These are phyloP conservation scores for Suhomyces prunicola DNA, from an alignment of 805 yeast species.

Conservation along the genomic window DNA sequence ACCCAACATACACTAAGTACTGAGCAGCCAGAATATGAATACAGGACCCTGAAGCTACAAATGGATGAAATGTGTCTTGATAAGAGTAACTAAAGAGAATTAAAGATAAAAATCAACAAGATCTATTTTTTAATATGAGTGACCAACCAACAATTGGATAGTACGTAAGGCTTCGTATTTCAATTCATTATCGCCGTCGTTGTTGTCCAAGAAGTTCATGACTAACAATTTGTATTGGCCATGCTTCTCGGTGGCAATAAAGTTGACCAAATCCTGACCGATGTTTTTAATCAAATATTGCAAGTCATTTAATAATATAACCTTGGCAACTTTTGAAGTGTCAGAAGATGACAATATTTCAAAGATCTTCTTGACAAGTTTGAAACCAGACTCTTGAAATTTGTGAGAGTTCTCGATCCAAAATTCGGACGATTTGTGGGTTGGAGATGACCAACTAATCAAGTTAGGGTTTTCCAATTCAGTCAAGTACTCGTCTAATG, in stretches of 20 bases:
- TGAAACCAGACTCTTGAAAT: constrained; percentile 79
- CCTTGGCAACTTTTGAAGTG: constrained; percentile 19
- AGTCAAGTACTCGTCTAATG: constrained; percentile 86
- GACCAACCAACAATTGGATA: constrained; percentile 90
- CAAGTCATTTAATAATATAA: constrained; percentile 42
- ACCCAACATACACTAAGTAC: not conserved
- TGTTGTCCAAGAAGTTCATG: constrained; percentile 72
- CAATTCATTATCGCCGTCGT: constrained; percentile 76
- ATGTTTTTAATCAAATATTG: constrained; percentile 40
- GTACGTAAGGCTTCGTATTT: constrained; percentile 94
- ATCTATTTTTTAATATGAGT: constrained; percentile 46
- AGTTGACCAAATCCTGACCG: constrained; percentile 36
- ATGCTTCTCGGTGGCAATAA: constrained; percentile 39
- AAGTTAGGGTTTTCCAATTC: constrained; percentile 78
- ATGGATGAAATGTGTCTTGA: not conserved
- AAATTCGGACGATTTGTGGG: constrained; percentile 82
- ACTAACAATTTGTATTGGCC: constrained; percentile 69
- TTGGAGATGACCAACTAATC: constrained; percentile 78
- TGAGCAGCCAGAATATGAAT: not conserved
- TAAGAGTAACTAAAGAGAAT: not conserved
- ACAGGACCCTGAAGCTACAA: not conserved
- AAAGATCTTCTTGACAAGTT: constrained; percentile 61
- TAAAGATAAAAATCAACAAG: not conserved
- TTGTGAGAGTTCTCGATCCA: constrained; percentile 80
- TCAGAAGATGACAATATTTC: constrained; percentile 40